Evolutionary conservation across 2,329 filamentous ascomycete species (phyloP), one percentile per base, ranked within the genome.

Genomic region (Xylaria sp.): DNA sequence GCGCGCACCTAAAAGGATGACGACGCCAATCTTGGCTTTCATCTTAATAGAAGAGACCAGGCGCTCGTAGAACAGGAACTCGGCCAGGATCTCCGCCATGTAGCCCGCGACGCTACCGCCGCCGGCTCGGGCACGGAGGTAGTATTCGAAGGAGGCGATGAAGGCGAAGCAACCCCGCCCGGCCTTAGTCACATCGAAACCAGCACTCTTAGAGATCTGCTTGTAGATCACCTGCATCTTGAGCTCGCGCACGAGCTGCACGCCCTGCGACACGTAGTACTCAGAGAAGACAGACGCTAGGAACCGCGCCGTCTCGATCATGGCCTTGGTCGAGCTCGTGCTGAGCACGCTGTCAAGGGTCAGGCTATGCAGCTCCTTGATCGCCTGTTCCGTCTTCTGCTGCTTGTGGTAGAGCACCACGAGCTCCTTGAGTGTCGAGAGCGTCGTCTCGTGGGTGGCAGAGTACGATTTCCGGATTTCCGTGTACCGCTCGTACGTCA

Each of bases 151-250:
- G 19, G 61, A 42, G 1, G 64, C 61, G 28, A 66, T 61, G 52
- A 64, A 66, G 12, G 61, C 64, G 35, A 66, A 66, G 50, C 47
- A 58, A 3, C 52, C 54, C 5, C 64, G 57, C 2, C 64, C 64
- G 3, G 50, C 45, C 40, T 61, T 57, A 2, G 54, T 51, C 31
- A 66, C 61, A 12, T 66, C 46, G 21, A 64, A 66, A 8, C 35
- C 25, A 9, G 45, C 52, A 0, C 37, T 31, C 23, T 66, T 61
- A 0, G 63, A 60, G 14, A 21, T 15, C 4, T 31, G 38, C 53
- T 64, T 64, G 61, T 66, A 66, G 11, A 66, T 66, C 8, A 64
- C 53, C 14, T 66, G 64, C 17, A 45, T 37, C 45, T 66, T 66
- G 17, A 66, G 51, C 14, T 66, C 61, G 6, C 64, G 60, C 15